These are phyloP conservation scores for Pseudocercospora ulei DNA, from an alignment of 2,329 filamentous ascomycete genomes.

Conservation along the genomic window DNA sequence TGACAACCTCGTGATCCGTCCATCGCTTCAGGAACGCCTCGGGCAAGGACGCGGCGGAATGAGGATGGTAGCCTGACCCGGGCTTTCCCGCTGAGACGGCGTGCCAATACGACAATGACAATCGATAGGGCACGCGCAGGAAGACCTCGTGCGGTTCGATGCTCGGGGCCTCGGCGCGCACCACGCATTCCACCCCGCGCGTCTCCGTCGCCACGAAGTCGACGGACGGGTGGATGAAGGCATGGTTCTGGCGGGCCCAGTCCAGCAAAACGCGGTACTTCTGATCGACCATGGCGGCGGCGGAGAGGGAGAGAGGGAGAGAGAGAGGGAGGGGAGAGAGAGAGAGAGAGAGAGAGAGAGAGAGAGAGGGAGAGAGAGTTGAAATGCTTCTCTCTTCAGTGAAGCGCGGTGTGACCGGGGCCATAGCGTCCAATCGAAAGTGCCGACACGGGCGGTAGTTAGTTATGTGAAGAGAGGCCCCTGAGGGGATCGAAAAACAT, in stretches of 20 bases:
- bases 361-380: no score
- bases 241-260: slow-evolving; percentile 3
- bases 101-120: slow-evolving; percentile 9
- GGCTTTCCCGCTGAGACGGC: slow-evolving; percentile 8
- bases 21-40: not conserved
- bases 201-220: not conserved
- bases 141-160: slow-evolving; percentile 23
- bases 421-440: no score
- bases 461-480: no score
- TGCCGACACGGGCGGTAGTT: no score
- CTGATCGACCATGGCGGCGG: not conserved
- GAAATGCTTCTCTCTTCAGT: no score
- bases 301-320: no score
- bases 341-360: no score
- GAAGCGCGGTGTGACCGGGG: no score
- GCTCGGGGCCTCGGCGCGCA: slow-evolving; percentile 5
- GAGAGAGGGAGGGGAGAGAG: no score
- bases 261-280: slow-evolving; percentile 1
- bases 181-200: slow-evolving; percentile 6
- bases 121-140: not conserved
- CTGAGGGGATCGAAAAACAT: no score
- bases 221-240: slow-evolving; percentile 4
- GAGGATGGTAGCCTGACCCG: slow-evolving; percentile 1
- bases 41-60: not conserved
- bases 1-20: slow-evolving; percentile 7